Evolutionary conservation across 2,329 filamentous ascomycete genomes (phyloP), one percentile per base, ranked within the genome.

Genomic region (Graphilbum fragrans): DNA sequence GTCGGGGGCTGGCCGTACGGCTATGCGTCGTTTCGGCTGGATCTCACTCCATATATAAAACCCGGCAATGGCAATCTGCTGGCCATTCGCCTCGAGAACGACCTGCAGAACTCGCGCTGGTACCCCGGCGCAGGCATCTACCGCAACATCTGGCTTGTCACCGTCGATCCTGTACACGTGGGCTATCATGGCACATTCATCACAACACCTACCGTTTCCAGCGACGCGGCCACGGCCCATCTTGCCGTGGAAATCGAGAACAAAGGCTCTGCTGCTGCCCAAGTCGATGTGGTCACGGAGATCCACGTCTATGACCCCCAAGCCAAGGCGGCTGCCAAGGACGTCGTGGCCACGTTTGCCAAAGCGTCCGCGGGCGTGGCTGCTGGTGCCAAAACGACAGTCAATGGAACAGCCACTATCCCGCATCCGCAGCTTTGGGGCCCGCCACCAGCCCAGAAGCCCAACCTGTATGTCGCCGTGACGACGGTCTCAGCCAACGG

Each of bases 101-200:
- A 61, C 0, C 36, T 61, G 1, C 56, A 67, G 12, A 67, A 61
- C 5, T 67, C 69, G 6, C 61, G 69, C 12, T 74, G 68, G 68
- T 74, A 73, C 46, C 69, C 69, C 6, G 69, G 70, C n/a, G 69
- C 57, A 20, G 70, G 69, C 2, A 54, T 74, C n/a, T 73, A 72
- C 50, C 63, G 69, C 4, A 71, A 72, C 43, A 58, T 74, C 4
- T 75, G 69, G 70, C 58, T 75, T 16, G 62, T 65, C 29, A 72
- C 66, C 43, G 63, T 65, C 11, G 53, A 64, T 29, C 51, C 60
- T 1, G 55, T 60, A 0, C 70, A 72, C 44, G 62, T 75, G 3
- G 63, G 53, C 9, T 65, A 74, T 35, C 69, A 57, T 37, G 71
- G 70, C 4, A 72, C 69, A 0, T 66, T 59, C 37, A 56, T 74